Percentiles rank a stretch among this genome's conserved stretches.
These are phyloP conservation scores for Xanthoconium separans DNA, from an alignment of 1,284 basidiomycete genomes.

Conservation along the genomic window DNA sequence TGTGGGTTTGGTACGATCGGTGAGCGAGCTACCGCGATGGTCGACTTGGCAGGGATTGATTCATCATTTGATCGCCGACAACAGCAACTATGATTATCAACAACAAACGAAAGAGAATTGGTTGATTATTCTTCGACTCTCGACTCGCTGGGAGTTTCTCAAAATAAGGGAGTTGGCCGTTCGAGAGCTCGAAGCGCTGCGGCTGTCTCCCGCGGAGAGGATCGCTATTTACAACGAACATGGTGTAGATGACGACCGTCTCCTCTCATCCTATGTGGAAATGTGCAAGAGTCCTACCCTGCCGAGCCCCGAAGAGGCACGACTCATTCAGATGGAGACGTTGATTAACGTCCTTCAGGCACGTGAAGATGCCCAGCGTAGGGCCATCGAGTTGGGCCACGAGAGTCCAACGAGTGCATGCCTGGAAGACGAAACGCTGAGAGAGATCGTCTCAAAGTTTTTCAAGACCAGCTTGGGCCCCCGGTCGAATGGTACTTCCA, in stretches of 20 bases:
- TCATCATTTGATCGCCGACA: conserved; percentile 5
- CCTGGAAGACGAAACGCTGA: conserved; percentile 39
- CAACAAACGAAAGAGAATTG: conserved; percentile 23
- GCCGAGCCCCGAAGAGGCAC: conserved; percentile 53
- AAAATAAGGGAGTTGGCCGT: conserved; percentile 26
- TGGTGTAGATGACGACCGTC: conserved; percentile 33
- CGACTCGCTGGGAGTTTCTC: conserved; percentile 30
- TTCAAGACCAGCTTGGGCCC: conserved; percentile 17
- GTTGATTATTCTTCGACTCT: conserved; percentile 29
- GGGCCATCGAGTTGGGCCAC: conserved; percentile 34
- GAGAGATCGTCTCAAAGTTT: conserved; percentile 32
- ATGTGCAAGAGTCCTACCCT: conserved; percentile 45
- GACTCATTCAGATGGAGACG: conserved; percentile 56
- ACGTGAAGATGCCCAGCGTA: conserved; percentile 53
- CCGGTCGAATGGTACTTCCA: conserved; percentile 18
- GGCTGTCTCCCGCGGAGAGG: conserved; percentile 37
- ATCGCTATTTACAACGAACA: conserved; percentile 39
- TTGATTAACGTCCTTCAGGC: conserved; percentile 55
- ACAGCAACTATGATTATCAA: conserved; percentile 26
- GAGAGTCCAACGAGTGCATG: conserved; percentile 42
- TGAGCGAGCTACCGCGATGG: conserved; percentile 26
- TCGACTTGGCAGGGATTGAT: neutral
- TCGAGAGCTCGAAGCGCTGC: conserved; percentile 28
- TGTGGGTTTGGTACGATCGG: conserved; percentile 75
- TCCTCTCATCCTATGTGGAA: conserved; percentile 35